These are phyloP conservation scores for Meira nashicola DNA, from an alignment of 1,284 basidiomycete genomes.

Conservation along the genomic window DNA sequence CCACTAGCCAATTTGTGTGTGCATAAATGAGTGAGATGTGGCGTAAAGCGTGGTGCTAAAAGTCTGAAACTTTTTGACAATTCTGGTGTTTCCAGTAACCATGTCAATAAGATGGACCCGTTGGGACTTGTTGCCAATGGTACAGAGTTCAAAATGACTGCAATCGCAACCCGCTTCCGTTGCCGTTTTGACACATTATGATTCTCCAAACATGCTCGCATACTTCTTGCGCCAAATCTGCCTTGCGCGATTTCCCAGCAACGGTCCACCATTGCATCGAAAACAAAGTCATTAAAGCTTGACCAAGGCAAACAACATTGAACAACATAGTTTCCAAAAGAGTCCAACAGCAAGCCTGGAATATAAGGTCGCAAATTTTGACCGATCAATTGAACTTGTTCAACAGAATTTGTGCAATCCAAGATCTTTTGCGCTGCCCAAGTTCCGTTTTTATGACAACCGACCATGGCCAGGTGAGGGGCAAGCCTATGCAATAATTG, in stretches of 20 bases:
- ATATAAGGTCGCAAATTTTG: slow-evolving; percentile 83
- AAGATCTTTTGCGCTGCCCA: slow-evolving; percentile 98
- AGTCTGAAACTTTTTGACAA: slow-evolving; percentile 88
- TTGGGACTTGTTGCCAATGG: slow-evolving; percentile 96
- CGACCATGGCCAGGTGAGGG: slow-evolving; percentile 92
- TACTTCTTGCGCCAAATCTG: slow-evolving; percentile 92
- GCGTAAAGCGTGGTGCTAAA: slow-evolving; percentile 87
- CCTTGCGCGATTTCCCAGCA: slow-evolving; percentile 97
- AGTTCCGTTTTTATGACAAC: slow-evolving; percentile 98
- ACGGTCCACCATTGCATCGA: slow-evolving; percentile 95
- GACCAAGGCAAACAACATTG: slow-evolving; percentile 86
- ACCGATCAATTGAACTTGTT: slow-evolving; percentile 78
- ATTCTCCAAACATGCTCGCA: slow-evolving; percentile 88
- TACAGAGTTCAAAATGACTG: slow-evolving; percentile 92
- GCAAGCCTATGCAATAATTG: slow-evolving; percentile 88
- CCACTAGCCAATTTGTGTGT: slow-evolving; percentile 95
- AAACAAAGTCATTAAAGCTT: slow-evolving; percentile 72
- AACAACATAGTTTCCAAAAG: slow-evolving; percentile 97
- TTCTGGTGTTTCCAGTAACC: slow-evolving; percentile 89
- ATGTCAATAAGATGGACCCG: slow-evolving; percentile 87
- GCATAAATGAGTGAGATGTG: slow-evolving; percentile 90
- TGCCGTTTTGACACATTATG: slow-evolving; percentile 57
- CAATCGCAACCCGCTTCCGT: slow-evolving; percentile 81
- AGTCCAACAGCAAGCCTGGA: slow-evolving; percentile 87
- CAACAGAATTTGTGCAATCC: slow-evolving; percentile 74